These are phyloP conservation scores for Psilocybe tampanensis DNA, from an alignment of 768 basidiomycete species.

Conservation along the genomic window DNA sequence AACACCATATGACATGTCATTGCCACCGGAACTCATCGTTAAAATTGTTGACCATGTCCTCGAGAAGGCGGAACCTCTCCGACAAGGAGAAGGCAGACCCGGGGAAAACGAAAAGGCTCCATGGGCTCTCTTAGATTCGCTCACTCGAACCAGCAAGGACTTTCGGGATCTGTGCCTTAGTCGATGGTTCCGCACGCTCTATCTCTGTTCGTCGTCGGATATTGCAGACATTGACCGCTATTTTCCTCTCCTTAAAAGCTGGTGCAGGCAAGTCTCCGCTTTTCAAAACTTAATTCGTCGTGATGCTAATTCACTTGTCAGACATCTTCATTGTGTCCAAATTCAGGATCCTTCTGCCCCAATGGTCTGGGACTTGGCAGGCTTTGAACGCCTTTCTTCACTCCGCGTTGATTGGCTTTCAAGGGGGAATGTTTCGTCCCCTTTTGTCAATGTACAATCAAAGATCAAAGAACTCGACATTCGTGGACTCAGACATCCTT, in stretches of 20 bases:
- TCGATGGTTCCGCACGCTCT: conserved; percentile 36
- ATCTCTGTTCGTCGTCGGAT: conserved; percentile 24
- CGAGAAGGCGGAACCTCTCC: conserved; percentile 1
- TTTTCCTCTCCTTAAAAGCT: conserved; percentile 28
- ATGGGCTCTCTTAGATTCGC: conserved; percentile 28
- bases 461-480: conserved; percentile 31
- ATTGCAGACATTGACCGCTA: conserved; percentile 19
- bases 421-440: conserved; percentile 10
- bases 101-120: conserved; percentile 24
- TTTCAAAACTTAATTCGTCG: neutral
- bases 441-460: conserved; percentile 28
- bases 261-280: conserved; percentile 19
- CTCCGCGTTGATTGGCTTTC: conserved; percentile 33
- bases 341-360: conserved; percentile 5
- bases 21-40: conserved; percentile 36
- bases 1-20: too few species aligned
- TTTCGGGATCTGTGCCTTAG: conserved; percentile 30
- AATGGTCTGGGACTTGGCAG: conserved; percentile 27
- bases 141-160: conserved; percentile 31
- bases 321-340: conserved; percentile 34
- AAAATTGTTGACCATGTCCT: conserved; percentile 32
- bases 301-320: conserved; percentile 14
- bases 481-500: conserved; percentile 32
- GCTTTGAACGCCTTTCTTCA: conserved; percentile 20
- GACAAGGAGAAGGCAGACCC: conserved; percentile 7